Conservation (phyloP, 306 rosid genomes). For the Trifolium dubium region DNA sequence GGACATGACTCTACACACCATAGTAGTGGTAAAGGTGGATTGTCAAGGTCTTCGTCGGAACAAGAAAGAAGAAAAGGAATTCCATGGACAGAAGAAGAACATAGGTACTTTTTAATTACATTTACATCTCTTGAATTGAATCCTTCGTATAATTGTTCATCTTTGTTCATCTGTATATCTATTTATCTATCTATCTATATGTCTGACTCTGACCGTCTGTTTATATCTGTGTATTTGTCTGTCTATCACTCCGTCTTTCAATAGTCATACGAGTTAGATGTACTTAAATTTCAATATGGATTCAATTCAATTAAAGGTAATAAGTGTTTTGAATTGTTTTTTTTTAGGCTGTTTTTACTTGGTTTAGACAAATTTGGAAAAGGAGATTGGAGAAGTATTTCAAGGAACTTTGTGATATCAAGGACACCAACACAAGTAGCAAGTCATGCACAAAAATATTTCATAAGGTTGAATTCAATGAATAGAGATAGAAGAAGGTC, state of each 20-base stretch:
- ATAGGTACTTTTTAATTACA: slow-evolving; percentile 64
- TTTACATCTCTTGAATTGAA: background rate
- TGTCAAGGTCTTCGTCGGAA: slow-evolving; percentile 73
- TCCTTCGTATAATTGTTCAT: background rate
- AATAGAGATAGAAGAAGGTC: slow-evolving; percentile 97
- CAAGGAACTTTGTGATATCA: slow-evolving; percentile 92
- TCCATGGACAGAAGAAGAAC: slow-evolving; percentile 99
- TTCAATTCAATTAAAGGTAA: background rate
- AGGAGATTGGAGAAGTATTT: slow-evolving; percentile 99
- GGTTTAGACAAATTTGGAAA: slow-evolving; percentile 98
- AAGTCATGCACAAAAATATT: slow-evolving; percentile 97
- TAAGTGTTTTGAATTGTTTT: background rate
- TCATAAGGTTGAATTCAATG: slow-evolving; percentile 91
- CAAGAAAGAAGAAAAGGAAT: slow-evolving; percentile 95
- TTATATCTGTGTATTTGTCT: background rate
- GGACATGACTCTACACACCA: slow-evolving; percentile 65
- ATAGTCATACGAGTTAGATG: background rate
- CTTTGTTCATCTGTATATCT: background rate
- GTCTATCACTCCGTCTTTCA: background rate
- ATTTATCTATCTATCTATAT: background rate
- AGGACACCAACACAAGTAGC: slow-evolving; percentile 99
- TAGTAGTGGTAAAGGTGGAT: slow-evolving; percentile 66
- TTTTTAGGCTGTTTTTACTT: slow-evolving; percentile 82
- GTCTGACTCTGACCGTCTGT: background rate
- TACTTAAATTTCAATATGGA: background rate